Conservation (phyloP, 176 grass and related monocot genomes). For the bread wheat (Triticum aestivum) region IWGSC_CS_RefSeq_v2.1 NC_057795.1:648946517-648947016, state of each 20-base stretch:
- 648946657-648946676: neutral
- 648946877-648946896: constrained; percentile 24
- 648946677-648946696: constrained; percentile 5
- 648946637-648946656: neutral
- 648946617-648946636: neutral
- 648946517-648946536: too few relatives aligned
- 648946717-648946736: constrained; percentile 15
- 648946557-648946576: too few relatives aligned
- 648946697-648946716: neutral
- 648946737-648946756: constrained; percentile 72
- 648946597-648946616: neutral
- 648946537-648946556: too few relatives aligned
- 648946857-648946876: constrained; percentile 57
- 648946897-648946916: constrained; percentile 70
- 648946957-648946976: constrained; percentile 80
- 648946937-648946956: constrained; percentile 77
- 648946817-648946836: constrained; percentile 56
- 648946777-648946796: constrained; percentile 68
- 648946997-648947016: constrained; percentile 64
- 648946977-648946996: constrained; percentile 66
- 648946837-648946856: constrained; percentile 66
- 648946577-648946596: too few relatives aligned
- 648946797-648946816: constrained; percentile 38
- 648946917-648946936: constrained; percentile 59
- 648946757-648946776: constrained; percentile 73